Percentiles rank a stretch among this genome's conserved stretches.
Evolutionary conservation across 2,329 filamentous ascomycete species (phyloP).

Genomic region (Nemania serpens): DNA sequence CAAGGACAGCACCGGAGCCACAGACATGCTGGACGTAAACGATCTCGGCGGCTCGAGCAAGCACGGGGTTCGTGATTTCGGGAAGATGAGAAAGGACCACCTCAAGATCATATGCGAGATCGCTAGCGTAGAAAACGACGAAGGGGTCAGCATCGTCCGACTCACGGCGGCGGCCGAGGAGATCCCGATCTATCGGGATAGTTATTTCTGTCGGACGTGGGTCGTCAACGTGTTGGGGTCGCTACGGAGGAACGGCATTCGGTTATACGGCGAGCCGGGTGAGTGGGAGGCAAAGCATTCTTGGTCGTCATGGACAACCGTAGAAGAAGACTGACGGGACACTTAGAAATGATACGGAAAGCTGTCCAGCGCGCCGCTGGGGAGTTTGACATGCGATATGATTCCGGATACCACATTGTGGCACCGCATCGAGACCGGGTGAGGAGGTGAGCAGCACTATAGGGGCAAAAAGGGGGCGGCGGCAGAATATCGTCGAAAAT

Average conservation of each 20-base stretch:
- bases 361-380: not conserved
- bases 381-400: constrained; percentile 1
- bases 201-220: constrained; percentile 13
- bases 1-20: not conserved
- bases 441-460: not conserved
- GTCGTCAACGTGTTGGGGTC: constrained; percentile 6
- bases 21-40: not conserved
- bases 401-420: not conserved
- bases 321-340: not conserved
- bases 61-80: constrained; percentile 3
- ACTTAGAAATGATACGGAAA: not conserved
- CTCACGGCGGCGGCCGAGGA: not conserved
- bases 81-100: not conserved
- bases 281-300: not conserved
- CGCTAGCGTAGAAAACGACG: not conserved
- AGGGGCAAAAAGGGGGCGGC: not conserved
- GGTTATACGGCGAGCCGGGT: not conserved
- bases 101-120: constrained; percentile 11
- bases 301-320: too few relatives aligned
- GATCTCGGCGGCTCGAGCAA: not conserved
- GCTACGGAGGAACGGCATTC: not conserved
- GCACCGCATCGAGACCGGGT: not conserved
- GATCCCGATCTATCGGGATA: not conserved
- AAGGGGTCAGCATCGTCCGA: not conserved
- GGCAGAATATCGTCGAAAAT: not conserved